Evolutionary conservation across 2,329 filamentous ascomycete species (phyloP).

Genomic region (Botrytis fragariae): DNA sequence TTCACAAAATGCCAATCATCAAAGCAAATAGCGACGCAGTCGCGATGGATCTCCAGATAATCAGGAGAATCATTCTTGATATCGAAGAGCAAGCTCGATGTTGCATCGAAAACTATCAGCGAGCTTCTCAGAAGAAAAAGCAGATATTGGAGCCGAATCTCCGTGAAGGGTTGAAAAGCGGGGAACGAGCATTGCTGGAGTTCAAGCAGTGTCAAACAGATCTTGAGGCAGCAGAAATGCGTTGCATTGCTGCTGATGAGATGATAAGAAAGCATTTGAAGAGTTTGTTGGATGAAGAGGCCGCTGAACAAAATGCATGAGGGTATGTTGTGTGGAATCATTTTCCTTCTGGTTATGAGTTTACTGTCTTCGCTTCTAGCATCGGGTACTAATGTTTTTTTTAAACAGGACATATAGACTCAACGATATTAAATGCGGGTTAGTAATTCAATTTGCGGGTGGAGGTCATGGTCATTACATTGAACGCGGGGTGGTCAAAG

Average conservation of each 20-base stretch:
- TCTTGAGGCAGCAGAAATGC: fast-evolving
- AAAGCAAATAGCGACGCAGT: not conserved
- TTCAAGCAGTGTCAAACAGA: not conserved
- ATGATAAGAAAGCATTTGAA: not conserved
- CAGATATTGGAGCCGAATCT: not conserved
- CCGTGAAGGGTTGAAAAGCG: fast-evolving
- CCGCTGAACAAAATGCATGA: not conserved
- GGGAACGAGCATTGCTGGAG: not conserved
- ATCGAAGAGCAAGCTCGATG: not conserved
- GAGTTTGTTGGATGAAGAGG: not conserved
- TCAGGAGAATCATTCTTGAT: fast-evolving
- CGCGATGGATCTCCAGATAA: not conserved
- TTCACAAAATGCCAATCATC: not conserved
- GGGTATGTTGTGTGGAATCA: not conserved
- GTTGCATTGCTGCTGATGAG: fast-evolving
- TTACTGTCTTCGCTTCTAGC: not conserved
- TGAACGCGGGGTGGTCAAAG: not conserved
- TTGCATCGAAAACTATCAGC: not conserved
- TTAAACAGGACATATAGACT: not conserved
- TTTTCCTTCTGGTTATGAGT: too few relatives aligned
- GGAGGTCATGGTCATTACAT: not conserved
- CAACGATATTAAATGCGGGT: not conserved
- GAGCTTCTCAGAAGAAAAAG: not conserved
- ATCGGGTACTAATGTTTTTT: not conserved
- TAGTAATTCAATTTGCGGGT: not conserved